Percentiles rank a stretch among this genome's conserved stretches.
Evolutionary conservation across 2,329 filamentous ascomycete species (phyloP).

Genomic region (Harringtonia aguacate): DNA sequence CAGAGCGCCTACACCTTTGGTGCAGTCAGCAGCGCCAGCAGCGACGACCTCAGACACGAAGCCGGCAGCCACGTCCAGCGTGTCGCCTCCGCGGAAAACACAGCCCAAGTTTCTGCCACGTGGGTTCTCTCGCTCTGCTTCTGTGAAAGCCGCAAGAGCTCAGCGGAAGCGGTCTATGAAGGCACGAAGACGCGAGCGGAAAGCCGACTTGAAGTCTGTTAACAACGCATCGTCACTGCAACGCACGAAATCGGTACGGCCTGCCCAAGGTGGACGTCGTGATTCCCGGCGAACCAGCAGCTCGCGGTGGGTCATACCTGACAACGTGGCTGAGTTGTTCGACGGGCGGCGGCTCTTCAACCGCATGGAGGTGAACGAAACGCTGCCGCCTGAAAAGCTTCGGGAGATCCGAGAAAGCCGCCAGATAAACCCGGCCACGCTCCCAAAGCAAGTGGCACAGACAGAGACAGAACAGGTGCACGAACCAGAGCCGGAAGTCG

Average conservation of each 20-base stretch:
- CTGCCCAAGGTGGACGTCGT: slow-evolving; percentile 1
- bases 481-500: not conserved
- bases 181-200: slow-evolving; percentile 2
- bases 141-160: slow-evolving; percentile 17
- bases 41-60: not conserved
- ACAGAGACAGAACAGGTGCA: not conserved
- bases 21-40: not conserved
- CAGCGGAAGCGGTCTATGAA: slow-evolving; percentile 33
- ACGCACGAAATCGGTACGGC: slow-evolving; percentile 1
- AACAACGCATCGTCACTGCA: slow-evolving; percentile 10
- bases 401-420: slow-evolving; percentile 24
- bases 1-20: not conserved
- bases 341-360: slow-evolving; percentile 43
- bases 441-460: not conserved
- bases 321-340: slow-evolving; percentile 47
- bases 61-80: not conserved
- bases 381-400: slow-evolving; percentile 40
- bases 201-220: slow-evolving; percentile 12
- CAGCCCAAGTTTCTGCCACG: slow-evolving; percentile 2
- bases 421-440: not conserved
- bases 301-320: slow-evolving; percentile 41
- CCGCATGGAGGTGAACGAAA: slow-evolving; percentile 47
- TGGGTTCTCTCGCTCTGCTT: slow-evolving; percentile 17
- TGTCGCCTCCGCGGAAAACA: not conserved
- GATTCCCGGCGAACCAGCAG: slow-evolving; percentile 15